phyloP scores from a whole-genome alignment of 2,329 filamentous ascomycete species.

The Thyridium curvatum region DNA sequence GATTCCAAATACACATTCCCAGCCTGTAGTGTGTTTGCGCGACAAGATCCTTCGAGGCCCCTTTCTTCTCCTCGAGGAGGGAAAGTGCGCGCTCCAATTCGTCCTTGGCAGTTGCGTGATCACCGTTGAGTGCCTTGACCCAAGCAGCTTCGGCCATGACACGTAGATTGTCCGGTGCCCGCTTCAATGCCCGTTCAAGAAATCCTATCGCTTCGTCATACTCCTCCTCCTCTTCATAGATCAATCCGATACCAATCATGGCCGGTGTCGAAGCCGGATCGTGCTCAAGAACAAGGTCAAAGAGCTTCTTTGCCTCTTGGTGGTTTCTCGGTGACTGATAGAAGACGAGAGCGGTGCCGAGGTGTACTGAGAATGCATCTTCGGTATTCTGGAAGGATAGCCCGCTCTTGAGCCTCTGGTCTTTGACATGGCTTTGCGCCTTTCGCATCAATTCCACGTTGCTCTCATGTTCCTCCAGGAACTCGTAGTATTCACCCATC shows the following conservation, averaged over 20 bases:
- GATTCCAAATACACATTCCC: slow-evolving; percentile 80
- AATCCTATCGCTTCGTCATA: slow-evolving; percentile 78
- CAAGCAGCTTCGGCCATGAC: slow-evolving; percentile 85
- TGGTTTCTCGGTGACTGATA: slow-evolving; percentile 89
- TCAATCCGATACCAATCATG: slow-evolving; percentile 82
- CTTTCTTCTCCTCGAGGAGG: slow-evolving; percentile 55
- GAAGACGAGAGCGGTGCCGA: slow-evolving; percentile 84
- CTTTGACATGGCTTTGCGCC: slow-evolving; percentile 54
- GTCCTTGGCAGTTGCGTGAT: slow-evolving; percentile 59
- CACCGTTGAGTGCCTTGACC: slow-evolving; percentile 79
- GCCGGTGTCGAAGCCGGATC: slow-evolving; percentile 74
- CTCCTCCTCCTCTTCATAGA: slow-evolving; percentile 90
- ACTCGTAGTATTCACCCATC: slow-evolving; percentile 75
- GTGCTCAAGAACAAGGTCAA: slow-evolving; percentile 71
- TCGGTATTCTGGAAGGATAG: slow-evolving; percentile 61
- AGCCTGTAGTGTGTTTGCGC: slow-evolving; percentile 83
- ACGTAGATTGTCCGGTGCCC: slow-evolving; percentile 68
- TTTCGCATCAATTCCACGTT: slow-evolving; percentile 75
- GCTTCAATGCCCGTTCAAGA: slow-evolving; percentile 65
- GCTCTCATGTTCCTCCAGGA: slow-evolving; percentile 78
- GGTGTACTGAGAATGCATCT: slow-evolving; percentile 68
- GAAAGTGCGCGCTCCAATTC: slow-evolving; percentile 67
- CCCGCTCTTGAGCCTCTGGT: slow-evolving; percentile 61
- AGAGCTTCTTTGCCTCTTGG: slow-evolving; percentile 77
- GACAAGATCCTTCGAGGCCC: slow-evolving; percentile 61